These are phyloP conservation scores for Aspergillus vadensis DNA, from an alignment of 2,329 filamentous ascomycete species.

Conservation along the genomic window DNA sequence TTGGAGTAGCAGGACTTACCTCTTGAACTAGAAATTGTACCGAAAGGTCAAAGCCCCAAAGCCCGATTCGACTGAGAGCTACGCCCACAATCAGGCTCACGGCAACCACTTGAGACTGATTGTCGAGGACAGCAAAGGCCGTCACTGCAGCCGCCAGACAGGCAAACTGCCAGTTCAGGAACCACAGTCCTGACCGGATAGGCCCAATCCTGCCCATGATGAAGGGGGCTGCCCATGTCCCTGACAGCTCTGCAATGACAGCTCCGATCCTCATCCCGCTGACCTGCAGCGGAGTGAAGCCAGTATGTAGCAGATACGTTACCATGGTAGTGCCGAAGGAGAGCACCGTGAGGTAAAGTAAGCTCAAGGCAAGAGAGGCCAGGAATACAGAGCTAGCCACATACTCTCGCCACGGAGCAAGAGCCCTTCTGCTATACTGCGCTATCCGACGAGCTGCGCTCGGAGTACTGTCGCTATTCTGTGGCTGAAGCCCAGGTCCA, in stretches of 20 bases:
- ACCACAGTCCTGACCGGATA: slow-evolving; percentile 71
- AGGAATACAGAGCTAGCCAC: slow-evolving; percentile 37
- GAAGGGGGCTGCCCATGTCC: slow-evolving; percentile 55
- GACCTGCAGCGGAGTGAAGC: slow-evolving; percentile 52
- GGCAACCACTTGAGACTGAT: slow-evolving; percentile 43
- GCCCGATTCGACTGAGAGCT: slow-evolving; percentile 60
- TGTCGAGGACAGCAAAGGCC: slow-evolving; percentile 44
- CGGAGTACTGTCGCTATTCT: not conserved
- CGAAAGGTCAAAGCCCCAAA: slow-evolving; percentile 65
- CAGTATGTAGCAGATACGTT: slow-evolving; percentile 56
- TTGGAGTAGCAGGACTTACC: slow-evolving; percentile 35
- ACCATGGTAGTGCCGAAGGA: slow-evolving; percentile 59
- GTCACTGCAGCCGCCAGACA: slow-evolving; percentile 53
- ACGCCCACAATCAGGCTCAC: slow-evolving; percentile 49
- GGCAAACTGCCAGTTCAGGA: slow-evolving; percentile 66
- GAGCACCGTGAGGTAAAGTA: slow-evolving; percentile 59
- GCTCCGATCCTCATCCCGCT: slow-evolving; percentile 51
- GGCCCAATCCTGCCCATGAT: slow-evolving; percentile 56
- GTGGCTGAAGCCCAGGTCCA: not conserved
- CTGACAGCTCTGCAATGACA: slow-evolving; percentile 55
- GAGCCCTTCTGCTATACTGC: slow-evolving; percentile 9
- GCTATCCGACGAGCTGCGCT: slow-evolving; percentile 17
- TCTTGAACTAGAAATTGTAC: slow-evolving; percentile 64
- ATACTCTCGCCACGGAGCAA: slow-evolving; percentile 32
- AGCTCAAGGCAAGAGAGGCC: slow-evolving; percentile 52